phyloP scores from a whole-genome alignment of 345 rosid genomes.

The Psidium friedrichsthalianum region DNA sequence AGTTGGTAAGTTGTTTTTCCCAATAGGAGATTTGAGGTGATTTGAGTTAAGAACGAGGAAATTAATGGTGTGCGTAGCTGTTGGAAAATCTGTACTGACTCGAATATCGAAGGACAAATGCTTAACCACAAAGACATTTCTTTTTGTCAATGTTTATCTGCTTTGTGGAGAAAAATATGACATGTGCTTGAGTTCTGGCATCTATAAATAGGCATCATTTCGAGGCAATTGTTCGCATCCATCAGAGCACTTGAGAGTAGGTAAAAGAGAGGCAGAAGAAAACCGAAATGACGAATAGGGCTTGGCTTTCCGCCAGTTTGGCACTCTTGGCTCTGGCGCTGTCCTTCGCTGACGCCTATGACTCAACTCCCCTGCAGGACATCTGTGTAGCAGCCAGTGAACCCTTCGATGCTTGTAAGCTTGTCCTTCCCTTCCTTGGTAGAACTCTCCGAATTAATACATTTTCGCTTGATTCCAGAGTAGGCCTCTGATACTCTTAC shows the following conservation, averaged over 20 bases:
- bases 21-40: not conserved
- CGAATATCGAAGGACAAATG: not conserved
- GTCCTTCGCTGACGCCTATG: conserved; percentile 4
- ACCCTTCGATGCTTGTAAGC: not conserved
- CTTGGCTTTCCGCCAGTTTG: not conserved
- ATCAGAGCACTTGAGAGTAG: not conserved
- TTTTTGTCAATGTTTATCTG: not conserved
- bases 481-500: not conserved
- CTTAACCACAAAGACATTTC: not conserved
- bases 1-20: not conserved
- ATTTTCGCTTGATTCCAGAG: not conserved
- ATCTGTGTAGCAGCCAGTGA: conserved; percentile 15
- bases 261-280: not conserved
- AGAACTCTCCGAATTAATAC: not conserved
- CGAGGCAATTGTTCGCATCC: not conserved
- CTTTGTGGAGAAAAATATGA: not conserved
- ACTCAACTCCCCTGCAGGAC: conserved; percentile 20
- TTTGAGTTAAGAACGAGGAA: not conserved
- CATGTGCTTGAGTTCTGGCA: not conserved
- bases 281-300: not conserved
- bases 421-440: not conserved
- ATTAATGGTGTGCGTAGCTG: not conserved
- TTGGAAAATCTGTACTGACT: not conserved
- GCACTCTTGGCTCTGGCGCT: conserved; percentile 6
- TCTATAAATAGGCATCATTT: not conserved